These are phyloP conservation scores for Pythium coloratum DNA, from an alignment of 352 stramenopile genomes.

Conservation along the genomic window DNA sequence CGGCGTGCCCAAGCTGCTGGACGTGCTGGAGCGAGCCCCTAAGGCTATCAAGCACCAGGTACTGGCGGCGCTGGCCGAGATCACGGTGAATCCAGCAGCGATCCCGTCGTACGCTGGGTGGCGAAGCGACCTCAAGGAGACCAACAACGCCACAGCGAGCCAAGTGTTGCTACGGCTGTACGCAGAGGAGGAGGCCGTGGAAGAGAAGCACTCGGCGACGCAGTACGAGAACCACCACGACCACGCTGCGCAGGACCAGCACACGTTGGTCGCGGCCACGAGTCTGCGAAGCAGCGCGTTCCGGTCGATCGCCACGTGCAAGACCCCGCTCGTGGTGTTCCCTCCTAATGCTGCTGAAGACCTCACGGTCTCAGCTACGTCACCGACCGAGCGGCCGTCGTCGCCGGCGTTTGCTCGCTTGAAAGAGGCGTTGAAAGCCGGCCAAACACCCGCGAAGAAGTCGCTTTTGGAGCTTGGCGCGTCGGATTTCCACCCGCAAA, in stretches of 20 bases:
- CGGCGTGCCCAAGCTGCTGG: slow-evolving; percentile 59
- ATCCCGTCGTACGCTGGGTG: slow-evolving; percentile 67
- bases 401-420: slow-evolving; percentile 71
- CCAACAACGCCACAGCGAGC: slow-evolving; percentile 50
- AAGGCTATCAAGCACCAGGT: slow-evolving; percentile 64
- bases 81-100: slow-evolving; percentile 70
- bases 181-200: slow-evolving; percentile 51
- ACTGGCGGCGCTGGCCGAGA: slow-evolving; percentile 61
- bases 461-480: slow-evolving; percentile 38
- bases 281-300: slow-evolving; percentile 49
- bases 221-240: not conserved
- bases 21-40: slow-evolving; percentile 47
- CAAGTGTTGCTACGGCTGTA: slow-evolving; percentile 74
- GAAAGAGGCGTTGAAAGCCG: slow-evolving; percentile 64
- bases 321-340: slow-evolving; percentile 42
- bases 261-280: slow-evolving; percentile 26
- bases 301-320: slow-evolving; percentile 50
- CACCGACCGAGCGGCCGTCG: slow-evolving; percentile 32
- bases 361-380: slow-evolving; percentile 8
- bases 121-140: slow-evolving; percentile 47
- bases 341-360: slow-evolving; percentile 19
- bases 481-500: slow-evolving; percentile 38
- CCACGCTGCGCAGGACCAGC: not conserved
- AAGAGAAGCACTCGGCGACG: slow-evolving; percentile 27
- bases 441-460: slow-evolving; percentile 30